Evolutionary conservation across 345 rosid species (phyloP), one percentile per base, ranked within the genome.

Genomic region (Dipteronia sinensis): DNA sequence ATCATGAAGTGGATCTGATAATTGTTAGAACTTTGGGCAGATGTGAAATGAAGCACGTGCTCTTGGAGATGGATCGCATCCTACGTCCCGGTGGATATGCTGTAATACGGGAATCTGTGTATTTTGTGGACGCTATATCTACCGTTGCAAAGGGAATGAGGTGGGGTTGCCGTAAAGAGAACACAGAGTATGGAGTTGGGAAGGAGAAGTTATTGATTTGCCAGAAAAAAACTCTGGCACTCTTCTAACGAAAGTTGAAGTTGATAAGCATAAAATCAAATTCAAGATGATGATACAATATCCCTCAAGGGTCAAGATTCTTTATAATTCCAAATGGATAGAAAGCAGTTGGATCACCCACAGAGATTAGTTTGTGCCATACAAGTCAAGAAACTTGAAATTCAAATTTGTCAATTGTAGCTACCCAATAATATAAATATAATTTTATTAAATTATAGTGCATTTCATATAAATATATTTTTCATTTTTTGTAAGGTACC

Each of bases 1-100:
- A 27, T 7, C 61, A 4, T 31, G 19, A 71, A 55, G 16, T 62
- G 34, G 65, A 76, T 73, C 80, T 85, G 16, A 76, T 40, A 31
- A 71, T 74, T 64, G 5, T n/a, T 62, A 40, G 10, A 31, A 65
- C 67, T 29, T 68, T 69, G 59, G 23, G 67, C 90, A 96, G 99
- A 86, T 96, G 99, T 67, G 97, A 91, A 10, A 91, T 91, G 88
- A 96, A 92, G 87, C 85, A 86, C 64, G 91, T 94, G 65, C 91
- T 96, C 55, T 78, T 96, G 78, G 99, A 96, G 82, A 96, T 96
- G 97, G 98, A 95, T 67, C 79, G 99, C 42, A 92, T 95, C 78
- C 83, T 95, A 65, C 94, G 99, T 6, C 98, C 98, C 0, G 78
- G 51, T 0, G 99, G 97, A 13, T 91, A 89, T 56, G 95, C 86